Conservation (phyloP, 2,329 filamentous ascomycete genomes). For the Achaetomium macrosporum region DNA sequence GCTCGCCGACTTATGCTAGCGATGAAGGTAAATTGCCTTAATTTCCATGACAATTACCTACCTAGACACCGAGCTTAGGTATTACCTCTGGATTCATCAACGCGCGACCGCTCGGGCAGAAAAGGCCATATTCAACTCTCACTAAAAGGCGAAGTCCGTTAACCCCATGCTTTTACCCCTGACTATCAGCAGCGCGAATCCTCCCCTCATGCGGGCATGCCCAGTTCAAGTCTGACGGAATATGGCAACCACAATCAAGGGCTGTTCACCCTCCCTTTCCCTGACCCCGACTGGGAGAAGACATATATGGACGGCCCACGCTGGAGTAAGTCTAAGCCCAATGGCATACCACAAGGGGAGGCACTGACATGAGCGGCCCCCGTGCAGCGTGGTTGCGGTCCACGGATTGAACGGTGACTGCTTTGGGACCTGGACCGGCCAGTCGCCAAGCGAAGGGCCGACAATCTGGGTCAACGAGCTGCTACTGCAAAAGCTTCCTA, state of each 20-base stretch:
- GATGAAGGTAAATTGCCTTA: too few species aligned
- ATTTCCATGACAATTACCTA: too few species aligned
- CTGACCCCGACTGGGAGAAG: not conserved
- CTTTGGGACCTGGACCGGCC: conserved; percentile 7
- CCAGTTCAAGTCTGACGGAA: not conserved
- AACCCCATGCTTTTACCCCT: too few species aligned
- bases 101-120: too few species aligned
- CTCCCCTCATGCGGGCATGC: too few species aligned
- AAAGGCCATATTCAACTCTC: too few species aligned
- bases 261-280: not conserved
- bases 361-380: not conserved
- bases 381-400: conserved; percentile 14
- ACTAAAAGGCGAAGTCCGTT: too few species aligned
- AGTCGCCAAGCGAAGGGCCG: not conserved
- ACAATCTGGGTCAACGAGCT: conserved; percentile 7
- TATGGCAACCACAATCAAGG: not conserved
- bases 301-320: not conserved
- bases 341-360: not conserved
- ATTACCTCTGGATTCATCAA: too few species aligned
- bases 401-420: conserved; percentile 15
- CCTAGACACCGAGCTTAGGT: too few species aligned
- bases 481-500: conserved; percentile 3
- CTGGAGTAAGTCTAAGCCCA: not conserved
- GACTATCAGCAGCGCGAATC: too few species aligned
- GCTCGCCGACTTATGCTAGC: too few species aligned